Base-by-base conservation (phyloP, 441 rosid species). In the Gossypium lobatum region DNA sequence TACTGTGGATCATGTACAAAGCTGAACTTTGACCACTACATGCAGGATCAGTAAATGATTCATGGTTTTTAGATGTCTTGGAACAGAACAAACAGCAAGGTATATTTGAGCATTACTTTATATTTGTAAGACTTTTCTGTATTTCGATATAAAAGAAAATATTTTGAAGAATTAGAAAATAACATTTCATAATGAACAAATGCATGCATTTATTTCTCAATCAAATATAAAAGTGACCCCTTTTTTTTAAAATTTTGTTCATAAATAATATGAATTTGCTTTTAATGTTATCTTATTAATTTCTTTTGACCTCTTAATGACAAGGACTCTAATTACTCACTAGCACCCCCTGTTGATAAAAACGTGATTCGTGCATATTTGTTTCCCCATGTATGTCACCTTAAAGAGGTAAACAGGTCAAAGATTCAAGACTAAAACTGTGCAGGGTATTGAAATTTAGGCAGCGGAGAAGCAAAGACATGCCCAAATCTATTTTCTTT, bases 61-160 rank as follows among this genome's bases (percentile, higher is more conserved):
- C 97, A 58, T 76, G 86, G 96, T 87, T 95, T 79, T 73, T 74
- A 73, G 80, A 89, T 79, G 71, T 90, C 58, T 82, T 95, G 87
- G 93, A 91, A 83, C 88, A 82, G 76, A 88, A 93, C 86, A 95
- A 87, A 78, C 86, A 86, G 79, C 92, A 93, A 83, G 91, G 99
- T 93, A 85, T 61, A 16, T 54, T 37, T 64, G 39, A 71, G 3
- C 17, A 74, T 5, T 55, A 39, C 20, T 37, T 57, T 13, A 2
- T 58, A 10, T 20, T 39, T 21, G 16, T 53, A 55, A 55, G 4
- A 39, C 11, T 34, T 55, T 3, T 16, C 4, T 2, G 1, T 6
- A 20, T 70, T 70, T 55, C 6, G 28, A 42, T 65, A 65, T 65
- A 65, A 45, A 64, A 42, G 54, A 2, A 42, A 65, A 45, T 42